Base-by-base conservation (phyloP, 371 early-diverging fungal species). In the Apophysomyces sp. region DNA sequence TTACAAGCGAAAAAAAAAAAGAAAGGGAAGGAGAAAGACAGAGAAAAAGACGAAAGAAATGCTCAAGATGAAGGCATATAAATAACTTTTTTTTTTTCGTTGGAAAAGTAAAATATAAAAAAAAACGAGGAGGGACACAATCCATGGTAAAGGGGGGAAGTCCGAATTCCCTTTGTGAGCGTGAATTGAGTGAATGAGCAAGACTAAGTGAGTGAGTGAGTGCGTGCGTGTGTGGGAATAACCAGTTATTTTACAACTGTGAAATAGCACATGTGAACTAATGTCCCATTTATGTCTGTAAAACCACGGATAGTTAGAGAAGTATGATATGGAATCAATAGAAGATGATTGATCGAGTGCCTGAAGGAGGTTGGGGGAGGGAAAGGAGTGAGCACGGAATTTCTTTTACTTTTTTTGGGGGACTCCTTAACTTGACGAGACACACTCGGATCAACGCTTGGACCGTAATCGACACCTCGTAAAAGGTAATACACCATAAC, bases 1-100 rank as follows among this genome's bases (percentile, higher is more conserved):
- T 27, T 24, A 64, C 24, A 39, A 32, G 31, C 12, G 31, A 52
- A 16, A 44, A 64, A 52, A 29, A 28, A 59, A 51, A 32, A 59
- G 44, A 55, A 58, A 32, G 34, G 57, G 54, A 63, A 63, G 31
- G 30, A 57, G 21, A 53, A 58, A 27, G 37, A 58, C 28, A 58
- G 60, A 44, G 40, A 57, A 36, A 39, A 18, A 15, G 56, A 56
- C n/a, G 39, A 34, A 34, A 57, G 6, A n/a, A 28, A 3, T 4
- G 15, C 9, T 12, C 18, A 58, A 29, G 9, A 40, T 41, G 40
- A 16, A n/a, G 27, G 28, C 26, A 39, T 58, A 58, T 44, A 44
- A 26, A 44, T 44, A 44, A 44, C 24, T 44, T 21, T 41, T 44
- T 44, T 44, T 3, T 26, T 9, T 11, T 8, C 34, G 13, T n/a